Evolutionary conservation across 2,329 filamentous ascomycete species (phyloP), one percentile per base, ranked within the genome.

Genomic region (Alternaria consortialis): DNA sequence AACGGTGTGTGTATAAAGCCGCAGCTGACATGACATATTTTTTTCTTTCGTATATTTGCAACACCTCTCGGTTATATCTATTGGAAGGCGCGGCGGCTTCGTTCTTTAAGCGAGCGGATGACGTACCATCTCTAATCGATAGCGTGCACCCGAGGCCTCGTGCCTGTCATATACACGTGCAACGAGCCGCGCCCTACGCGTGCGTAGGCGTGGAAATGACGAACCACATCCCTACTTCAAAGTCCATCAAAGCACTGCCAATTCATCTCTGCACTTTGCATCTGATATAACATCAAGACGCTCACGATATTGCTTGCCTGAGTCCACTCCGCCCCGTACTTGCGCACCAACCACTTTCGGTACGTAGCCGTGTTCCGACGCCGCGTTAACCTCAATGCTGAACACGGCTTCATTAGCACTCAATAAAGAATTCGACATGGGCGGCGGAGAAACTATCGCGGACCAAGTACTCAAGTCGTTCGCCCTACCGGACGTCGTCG

Each of bases 401-500:
- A 44, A 53, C 56, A 58, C 60, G 56, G 53, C 62, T 48, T 47
- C 48, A 42, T 65, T 61, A 65, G 62, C 65, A 62, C 43, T 60
- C 67, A 54, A 65, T 65, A 71, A 42, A 25, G 58, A 25, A 25
- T 60, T 44, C 58, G 56, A 40, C 53, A 63, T 58, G 60, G 63
- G 47, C 59, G 57, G 31, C 48, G 56, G 62, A 52, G 48, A 64
- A 54, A 48, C 17, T 31, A 58, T 62, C 46, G 59, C 59, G 29
- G 55, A 62, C 58, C 47, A 64, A 43, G 63, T 54, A 9, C 58
- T 60, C 17, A 56, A 52, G 39, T 56, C 48, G 48, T 64, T 64
- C 51, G 70, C 68, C 40, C 73, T 77, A 31, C 76, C 75, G 31
- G 72, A 76, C 52, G 69, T 74, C 3, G 67, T 63, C 48, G 69